phyloP scores from a whole-genome alignment of 2,329 filamentous ascomycete genomes.

The Herpotrichia juniperi region DNA sequence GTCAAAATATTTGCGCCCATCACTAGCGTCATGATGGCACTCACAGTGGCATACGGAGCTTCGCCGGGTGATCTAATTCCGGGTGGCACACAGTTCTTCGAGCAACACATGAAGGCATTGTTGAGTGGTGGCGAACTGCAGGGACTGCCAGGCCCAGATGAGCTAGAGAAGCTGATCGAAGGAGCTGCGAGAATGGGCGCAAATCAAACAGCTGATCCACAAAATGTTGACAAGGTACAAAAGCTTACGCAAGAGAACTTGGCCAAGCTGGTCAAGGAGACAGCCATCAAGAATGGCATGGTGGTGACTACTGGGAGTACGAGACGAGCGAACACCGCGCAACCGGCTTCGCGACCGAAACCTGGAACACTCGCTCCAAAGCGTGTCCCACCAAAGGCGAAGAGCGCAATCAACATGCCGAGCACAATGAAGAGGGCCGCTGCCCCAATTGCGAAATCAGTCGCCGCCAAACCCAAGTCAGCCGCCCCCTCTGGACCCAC shows the following conservation, averaged over 20 bases:
- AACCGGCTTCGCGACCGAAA: slow-evolving; percentile 31
- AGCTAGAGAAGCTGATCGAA: slow-evolving; percentile 46
- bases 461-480: slow-evolving; percentile 4
- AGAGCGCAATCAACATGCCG: slow-evolving; percentile 29
- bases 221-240: slow-evolving; percentile 33
- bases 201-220: slow-evolving; percentile 32
- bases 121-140: slow-evolving; percentile 39
- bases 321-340: slow-evolving; percentile 35
- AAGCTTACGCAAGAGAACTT: slow-evolving; percentile 45
- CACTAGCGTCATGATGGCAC: slow-evolving; percentile 56
- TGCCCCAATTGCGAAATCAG: slow-evolving; percentile 10
- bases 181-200: slow-evolving; percentile 40
- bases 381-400: slow-evolving; percentile 24
- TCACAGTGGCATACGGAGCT: slow-evolving; percentile 52
- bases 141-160: slow-evolving; percentile 40
- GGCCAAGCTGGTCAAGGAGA: slow-evolving; percentile 45
- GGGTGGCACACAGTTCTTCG: slow-evolving; percentile 41
- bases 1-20: slow-evolving; percentile 59
- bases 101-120: slow-evolving; percentile 41
- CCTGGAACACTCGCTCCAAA: slow-evolving; percentile 24
- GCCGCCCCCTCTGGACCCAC: slow-evolving; percentile 25
- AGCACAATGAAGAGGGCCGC: slow-evolving; percentile 21
- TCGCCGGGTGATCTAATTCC: slow-evolving; percentile 42
- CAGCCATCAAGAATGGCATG: slow-evolving; percentile 42
- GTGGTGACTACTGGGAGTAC: slow-evolving; percentile 39